A percentile compares a stretch with the other conserved stretches of the same genome.
Evolutionary conservation across 805 yeast genomes (phyloP).

Genomic region (Wickerhamiella sergipiensis): DNA sequence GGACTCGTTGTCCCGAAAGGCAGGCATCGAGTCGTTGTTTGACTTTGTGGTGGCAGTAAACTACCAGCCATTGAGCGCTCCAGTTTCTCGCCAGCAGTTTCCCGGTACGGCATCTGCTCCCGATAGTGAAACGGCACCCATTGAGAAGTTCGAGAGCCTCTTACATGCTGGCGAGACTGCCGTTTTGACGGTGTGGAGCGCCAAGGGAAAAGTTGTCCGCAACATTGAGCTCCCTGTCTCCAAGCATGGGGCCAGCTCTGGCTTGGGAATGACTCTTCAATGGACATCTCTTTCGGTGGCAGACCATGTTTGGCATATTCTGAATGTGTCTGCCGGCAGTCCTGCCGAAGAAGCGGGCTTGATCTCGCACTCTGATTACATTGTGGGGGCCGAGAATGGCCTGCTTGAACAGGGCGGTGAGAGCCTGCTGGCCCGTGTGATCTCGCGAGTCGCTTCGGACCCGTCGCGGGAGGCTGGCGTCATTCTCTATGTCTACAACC

Average conservation of each 20-base stretch:
- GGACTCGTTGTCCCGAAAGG: constrained; percentile 34
- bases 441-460: constrained; percentile 33
- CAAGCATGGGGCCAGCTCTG: constrained; percentile 30
- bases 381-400: constrained; percentile 81
- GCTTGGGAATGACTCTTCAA: constrained; percentile 48
- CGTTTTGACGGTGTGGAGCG: constrained; percentile 62
- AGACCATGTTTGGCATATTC: constrained; percentile 76
- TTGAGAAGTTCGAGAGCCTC: constrained; percentile 8
- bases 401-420: constrained; percentile 80
- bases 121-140: constrained; percentile 7
- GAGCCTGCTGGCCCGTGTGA: constrained; percentile 53
- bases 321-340: constrained; percentile 55
- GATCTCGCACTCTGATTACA: constrained; percentile 73
- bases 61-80: constrained; percentile 39
- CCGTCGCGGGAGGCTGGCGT: constrained; percentile 29
- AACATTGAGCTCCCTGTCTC: constrained; percentile 10
- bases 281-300: constrained; percentile 65
- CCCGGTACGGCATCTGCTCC: not conserved
- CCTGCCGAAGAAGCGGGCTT: constrained; percentile 80
- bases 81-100: not conserved
- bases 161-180: constrained; percentile 22
- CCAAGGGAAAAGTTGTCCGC: constrained; percentile 44
- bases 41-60: constrained; percentile 77
- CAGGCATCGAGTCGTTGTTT: constrained; percentile 70
- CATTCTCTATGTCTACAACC: constrained; percentile 64